A percentile compares a stretch with the other conserved stretches of the same genome.
These are phyloP conservation scores for Zoysia matrella DNA, from an alignment of 202 grass and related monocot genomes.

Conservation along the genomic window DNA sequence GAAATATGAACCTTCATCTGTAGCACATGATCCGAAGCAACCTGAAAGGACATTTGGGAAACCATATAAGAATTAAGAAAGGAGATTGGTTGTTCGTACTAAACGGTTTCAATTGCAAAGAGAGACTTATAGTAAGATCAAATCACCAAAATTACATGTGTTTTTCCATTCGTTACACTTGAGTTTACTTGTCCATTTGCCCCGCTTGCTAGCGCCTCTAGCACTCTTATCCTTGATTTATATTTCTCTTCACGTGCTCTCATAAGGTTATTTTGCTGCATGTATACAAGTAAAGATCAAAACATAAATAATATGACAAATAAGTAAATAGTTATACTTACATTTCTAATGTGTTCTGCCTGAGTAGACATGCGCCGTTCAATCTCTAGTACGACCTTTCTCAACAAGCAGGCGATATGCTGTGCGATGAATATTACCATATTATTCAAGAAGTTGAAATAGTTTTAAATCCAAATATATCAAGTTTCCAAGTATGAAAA, in stretches of 20 bases:
- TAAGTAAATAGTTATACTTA: slow-evolving; percentile 47
- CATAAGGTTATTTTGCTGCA: slow-evolving; percentile 89
- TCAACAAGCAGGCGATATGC: slow-evolving; percentile 77
- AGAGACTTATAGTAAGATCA: slow-evolving; percentile 30
- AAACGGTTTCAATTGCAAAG: slow-evolving; percentile 13
- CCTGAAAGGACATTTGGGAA: slow-evolving; percentile 45
- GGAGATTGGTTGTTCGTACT: slow-evolving; percentile 19
- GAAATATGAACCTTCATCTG: slow-evolving; percentile 56
- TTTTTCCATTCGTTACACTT: slow-evolving; percentile 46
- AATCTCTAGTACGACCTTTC: slow-evolving; percentile 86
- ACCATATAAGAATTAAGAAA: slow-evolving; percentile 7
- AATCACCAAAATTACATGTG: slow-evolving; percentile 35
- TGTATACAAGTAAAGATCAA: slow-evolving; percentile 35
- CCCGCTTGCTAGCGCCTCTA: slow-evolving; percentile 76
- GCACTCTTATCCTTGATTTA: slow-evolving; percentile 86
- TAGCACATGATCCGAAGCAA: slow-evolving; percentile 35
- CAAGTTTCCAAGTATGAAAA: slow-evolving; percentile 45
- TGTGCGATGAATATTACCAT: slow-evolving; percentile 34
- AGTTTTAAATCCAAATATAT: slow-evolving; percentile 24
- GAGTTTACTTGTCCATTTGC: slow-evolving; percentile 48
- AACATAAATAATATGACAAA: slow-evolving; percentile 36
- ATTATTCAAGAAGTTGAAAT: slow-evolving; percentile 37
- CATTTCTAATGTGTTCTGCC: slow-evolving; percentile 94
- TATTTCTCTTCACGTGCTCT: slow-evolving; percentile 97
- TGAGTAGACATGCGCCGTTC: slow-evolving; percentile 88